These are phyloP conservation scores for Cocos nucifera DNA, from an alignment of 176 grass and related monocot genomes.

Conservation along the genomic window DNA sequence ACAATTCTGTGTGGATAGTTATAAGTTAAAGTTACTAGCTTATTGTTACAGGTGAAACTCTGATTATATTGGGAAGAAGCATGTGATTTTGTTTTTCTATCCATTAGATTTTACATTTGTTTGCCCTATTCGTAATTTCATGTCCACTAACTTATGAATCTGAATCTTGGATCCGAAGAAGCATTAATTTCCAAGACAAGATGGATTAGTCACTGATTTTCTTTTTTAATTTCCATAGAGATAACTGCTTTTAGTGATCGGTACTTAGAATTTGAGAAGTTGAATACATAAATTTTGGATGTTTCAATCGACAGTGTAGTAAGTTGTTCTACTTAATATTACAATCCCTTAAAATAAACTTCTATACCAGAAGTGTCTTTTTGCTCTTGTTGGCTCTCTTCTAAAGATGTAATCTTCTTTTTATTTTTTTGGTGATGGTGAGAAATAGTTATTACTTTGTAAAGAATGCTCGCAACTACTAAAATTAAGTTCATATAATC, in stretches of 20 bases:
- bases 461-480: too few species aligned
- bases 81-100: conserved; percentile 71
- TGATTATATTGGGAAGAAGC: conserved; percentile 77
- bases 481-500: too few species aligned
- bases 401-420: too few species aligned
- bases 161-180: too few species aligned
- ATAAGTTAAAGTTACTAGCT: neutral
- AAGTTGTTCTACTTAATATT: conserved; percentile 18
- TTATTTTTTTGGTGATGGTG: too few species aligned
- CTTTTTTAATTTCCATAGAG: conserved; percentile 20
- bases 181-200: neutral
- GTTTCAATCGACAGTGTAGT: conserved; percentile 85
- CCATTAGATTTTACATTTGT: conserved; percentile 87
- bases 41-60: conserved; percentile 58
- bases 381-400: too few species aligned
- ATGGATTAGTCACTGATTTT: too few species aligned
- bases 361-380: too few species aligned
- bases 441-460: too few species aligned
- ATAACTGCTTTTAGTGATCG: conserved; percentile 80
- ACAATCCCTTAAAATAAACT: too few species aligned
- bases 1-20: too few species aligned
- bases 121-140: conserved; percentile 53
- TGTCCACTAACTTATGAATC: neutral
- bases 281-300: conserved; percentile 63
- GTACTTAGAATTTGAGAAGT: conserved; percentile 50